Evolutionary conservation across 2,329 filamentous ascomycete genomes (phyloP).

Genomic region (Pleoardoris graminearum): DNA sequence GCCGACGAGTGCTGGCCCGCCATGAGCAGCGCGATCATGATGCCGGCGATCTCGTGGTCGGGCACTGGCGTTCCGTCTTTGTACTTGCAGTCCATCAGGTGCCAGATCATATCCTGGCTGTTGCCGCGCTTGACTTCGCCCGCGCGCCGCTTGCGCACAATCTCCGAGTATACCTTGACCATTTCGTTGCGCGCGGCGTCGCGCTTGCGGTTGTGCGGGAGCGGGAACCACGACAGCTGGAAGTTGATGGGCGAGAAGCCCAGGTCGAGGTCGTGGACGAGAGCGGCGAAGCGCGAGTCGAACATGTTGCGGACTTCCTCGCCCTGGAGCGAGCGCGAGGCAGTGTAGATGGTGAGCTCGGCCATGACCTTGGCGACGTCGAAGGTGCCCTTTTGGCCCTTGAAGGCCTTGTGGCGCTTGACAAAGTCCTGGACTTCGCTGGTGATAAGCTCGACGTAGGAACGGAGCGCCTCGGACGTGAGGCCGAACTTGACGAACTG

Average conservation of each 20-base stretch:
- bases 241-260: constrained; percentile 90
- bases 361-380: constrained; percentile 77
- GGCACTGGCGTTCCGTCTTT: constrained; percentile 80
- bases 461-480: constrained; percentile 72
- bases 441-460: constrained; percentile 78
- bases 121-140: constrained; percentile 53
- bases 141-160: constrained; percentile 72
- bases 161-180: constrained; percentile 79
- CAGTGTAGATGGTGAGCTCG: constrained; percentile 88
- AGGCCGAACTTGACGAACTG: constrained; percentile 82
- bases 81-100: constrained; percentile 82
- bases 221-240: constrained; percentile 82
- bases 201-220: constrained; percentile 84
- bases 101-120: constrained; percentile 79
- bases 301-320: constrained; percentile 80
- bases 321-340: constrained; percentile 82
- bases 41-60: constrained; percentile 83
- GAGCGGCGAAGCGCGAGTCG: constrained; percentile 75
- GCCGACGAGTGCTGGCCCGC: constrained; percentile 88
- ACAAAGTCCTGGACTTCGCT: constrained; percentile 74
- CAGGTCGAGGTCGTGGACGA: constrained; percentile 90
- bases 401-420: constrained; percentile 67
- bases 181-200: constrained; percentile 80
- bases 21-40: constrained; percentile 94
- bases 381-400: constrained; percentile 68